Evolutionary conservation across 495 filamentous ascomycete species (phyloP).

Genomic region (Cercophora newfieldiana): DNA sequence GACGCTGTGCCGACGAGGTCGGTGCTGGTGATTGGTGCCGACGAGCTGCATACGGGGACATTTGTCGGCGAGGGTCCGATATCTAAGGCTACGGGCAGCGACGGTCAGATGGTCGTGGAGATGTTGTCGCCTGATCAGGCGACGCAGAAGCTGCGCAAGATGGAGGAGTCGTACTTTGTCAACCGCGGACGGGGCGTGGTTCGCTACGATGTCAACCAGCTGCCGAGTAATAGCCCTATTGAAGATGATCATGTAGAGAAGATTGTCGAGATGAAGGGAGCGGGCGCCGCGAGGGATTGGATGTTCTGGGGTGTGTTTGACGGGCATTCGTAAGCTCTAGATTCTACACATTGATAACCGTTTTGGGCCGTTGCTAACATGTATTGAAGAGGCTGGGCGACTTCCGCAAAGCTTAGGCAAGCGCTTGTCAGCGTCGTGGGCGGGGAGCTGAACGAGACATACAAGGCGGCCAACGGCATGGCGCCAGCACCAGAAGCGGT

Average conservation of each 20-base stretch:
- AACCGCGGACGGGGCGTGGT: constrained; percentile 88
- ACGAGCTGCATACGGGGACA: constrained; percentile 79
- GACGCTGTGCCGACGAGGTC: constrained; percentile 39
- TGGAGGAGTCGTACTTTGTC: constrained; percentile 88
- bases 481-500: constrained; percentile 72
- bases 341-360: background rate
- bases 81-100: constrained; percentile 74
- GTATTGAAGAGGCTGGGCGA: constrained; percentile 84
- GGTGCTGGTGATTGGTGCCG: constrained; percentile 76
- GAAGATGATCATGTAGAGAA: constrained; percentile 98
- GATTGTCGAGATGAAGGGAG: constrained; percentile 72
- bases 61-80: constrained; percentile 80
- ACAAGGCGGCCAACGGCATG: constrained; percentile 68
- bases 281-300: constrained; percentile 74
- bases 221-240: constrained; percentile 95
- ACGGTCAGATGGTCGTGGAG: constrained; percentile 80
- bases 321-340: constrained; percentile 74
- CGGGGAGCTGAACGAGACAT: constrained; percentile 89
- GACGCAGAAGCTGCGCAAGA: constrained; percentile 80
- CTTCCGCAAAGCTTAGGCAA: constrained; percentile 92
- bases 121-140: constrained; percentile 97
- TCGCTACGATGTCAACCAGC: constrained; percentile 92
- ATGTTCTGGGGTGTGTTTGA: constrained; percentile 99
- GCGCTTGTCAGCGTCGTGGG: constrained; percentile 88
- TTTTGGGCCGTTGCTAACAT: constrained; percentile 25